These are phyloP conservation scores for Serendipita sp. DNA, from an alignment of 768 basidiomycete genomes.

Conservation along the genomic window DNA sequence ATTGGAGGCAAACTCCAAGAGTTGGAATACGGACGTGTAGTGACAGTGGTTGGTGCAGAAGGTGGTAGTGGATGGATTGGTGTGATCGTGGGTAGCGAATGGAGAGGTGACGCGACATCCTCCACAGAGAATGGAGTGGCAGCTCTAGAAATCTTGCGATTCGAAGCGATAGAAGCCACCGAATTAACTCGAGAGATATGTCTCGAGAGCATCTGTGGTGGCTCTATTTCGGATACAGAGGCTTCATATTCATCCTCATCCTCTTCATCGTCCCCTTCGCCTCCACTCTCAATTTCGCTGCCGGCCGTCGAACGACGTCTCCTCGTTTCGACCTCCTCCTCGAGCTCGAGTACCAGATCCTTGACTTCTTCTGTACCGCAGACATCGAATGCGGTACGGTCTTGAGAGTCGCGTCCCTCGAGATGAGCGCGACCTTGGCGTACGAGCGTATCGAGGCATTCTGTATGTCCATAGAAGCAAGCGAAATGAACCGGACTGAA, in stretches of 20 bases:
- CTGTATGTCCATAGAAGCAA: neutral
- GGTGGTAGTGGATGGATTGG: neutral
- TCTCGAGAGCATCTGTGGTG: neutral
- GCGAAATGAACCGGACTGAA: slow-evolving; percentile 84
- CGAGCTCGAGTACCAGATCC: neutral
- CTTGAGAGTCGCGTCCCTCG: neutral
- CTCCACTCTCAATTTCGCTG: slow-evolving; percentile 2
- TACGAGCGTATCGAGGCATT: neutral
- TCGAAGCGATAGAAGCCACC: neutral
- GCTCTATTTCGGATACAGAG: neutral
- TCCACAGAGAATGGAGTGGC: neutral
- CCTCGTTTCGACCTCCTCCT: slow-evolving; percentile 2
- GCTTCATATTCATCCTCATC: neutral
- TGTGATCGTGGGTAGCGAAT: neutral
- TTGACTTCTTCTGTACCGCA: neutral
- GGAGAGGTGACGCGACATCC: neutral
- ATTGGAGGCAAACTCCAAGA: neutral
- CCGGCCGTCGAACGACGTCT: neutral
- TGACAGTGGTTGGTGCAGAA: neutral
- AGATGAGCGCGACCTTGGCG: slow-evolving; percentile 1
- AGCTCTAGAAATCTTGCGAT: neutral
- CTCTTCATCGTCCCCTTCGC: slow-evolving; percentile 4
- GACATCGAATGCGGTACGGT: neutral
- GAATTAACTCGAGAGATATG: neutral
- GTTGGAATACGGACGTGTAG: neutral